phyloP scores from a whole-genome alignment of 2,329 filamentous ascomycete genomes.

The Monilinia laxa region DNA sequence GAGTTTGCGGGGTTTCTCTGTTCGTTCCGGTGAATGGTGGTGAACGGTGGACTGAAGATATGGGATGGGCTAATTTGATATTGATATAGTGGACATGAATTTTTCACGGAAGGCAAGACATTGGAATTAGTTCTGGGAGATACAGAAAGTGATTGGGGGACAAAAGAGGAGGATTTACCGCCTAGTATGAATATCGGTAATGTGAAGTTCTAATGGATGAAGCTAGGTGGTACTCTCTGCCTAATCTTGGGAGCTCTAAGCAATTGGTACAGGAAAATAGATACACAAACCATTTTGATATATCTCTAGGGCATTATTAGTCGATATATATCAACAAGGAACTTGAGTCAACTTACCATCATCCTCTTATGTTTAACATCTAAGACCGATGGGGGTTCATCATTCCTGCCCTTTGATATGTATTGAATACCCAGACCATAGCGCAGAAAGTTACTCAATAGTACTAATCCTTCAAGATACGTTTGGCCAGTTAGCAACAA shows the following conservation, averaged over 20 bases:
- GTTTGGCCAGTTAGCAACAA: constrained; percentile 11
- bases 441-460: too few relatives aligned
- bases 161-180: constrained; percentile 56
- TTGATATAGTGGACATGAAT: constrained; percentile 53
- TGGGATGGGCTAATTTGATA: neutral
- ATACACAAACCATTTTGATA: neutral
- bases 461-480: neutral
- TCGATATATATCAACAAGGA: neutral
- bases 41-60: neutral
- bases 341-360: neutral
- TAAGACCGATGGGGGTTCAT: too few relatives aligned
- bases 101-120: constrained; percentile 63
- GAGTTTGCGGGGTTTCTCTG: neutral
- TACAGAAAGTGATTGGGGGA: constrained; percentile 65
- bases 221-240: too few relatives aligned
- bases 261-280: neutral
- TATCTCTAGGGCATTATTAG: neutral
- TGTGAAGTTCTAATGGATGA: neutral
- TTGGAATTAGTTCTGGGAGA: constrained; percentile 61
- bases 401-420: too few relatives aligned
- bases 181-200: constrained; percentile 47
- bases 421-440: too few relatives aligned
- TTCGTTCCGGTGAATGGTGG: neutral
- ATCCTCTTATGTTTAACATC: too few relatives aligned
- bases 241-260: too few relatives aligned